Conservation (phyloP, 148 eudicot species). For the Rhododendron williamsianum region DNA sequence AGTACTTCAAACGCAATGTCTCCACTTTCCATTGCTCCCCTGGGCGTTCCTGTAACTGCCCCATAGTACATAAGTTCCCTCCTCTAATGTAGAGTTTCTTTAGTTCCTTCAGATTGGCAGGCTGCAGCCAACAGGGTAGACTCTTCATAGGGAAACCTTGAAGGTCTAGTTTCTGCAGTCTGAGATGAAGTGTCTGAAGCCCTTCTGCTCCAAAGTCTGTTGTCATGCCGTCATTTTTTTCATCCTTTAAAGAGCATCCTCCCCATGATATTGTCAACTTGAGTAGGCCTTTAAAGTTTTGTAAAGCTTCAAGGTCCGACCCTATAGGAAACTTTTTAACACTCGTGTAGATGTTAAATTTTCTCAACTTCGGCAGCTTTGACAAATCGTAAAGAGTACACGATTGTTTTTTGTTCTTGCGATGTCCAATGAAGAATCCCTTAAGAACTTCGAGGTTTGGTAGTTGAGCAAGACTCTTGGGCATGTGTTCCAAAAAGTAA, state of each 20-base stretch:
- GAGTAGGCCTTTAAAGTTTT: not conserved
- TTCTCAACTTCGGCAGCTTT: too few species aligned
- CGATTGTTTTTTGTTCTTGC: too few species aligned
- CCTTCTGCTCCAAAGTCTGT: constrained; percentile 25
- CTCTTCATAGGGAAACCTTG: too few species aligned
- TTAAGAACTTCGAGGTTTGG: too few species aligned
- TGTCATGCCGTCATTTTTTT: too few species aligned
- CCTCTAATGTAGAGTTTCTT: not conserved
- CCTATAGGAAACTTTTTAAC: not conserved
- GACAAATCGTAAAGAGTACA: too few species aligned
- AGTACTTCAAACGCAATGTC: not conserved
- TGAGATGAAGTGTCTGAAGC: constrained; percentile 8
- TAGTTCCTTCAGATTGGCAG: too few species aligned
- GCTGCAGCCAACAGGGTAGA: too few species aligned
- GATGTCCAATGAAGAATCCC: too few species aligned
- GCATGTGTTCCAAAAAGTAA: constrained; percentile 15
- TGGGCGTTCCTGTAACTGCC: not conserved
- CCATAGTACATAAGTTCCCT: constrained; percentile 25
- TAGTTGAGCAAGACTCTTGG: constrained; percentile 20
- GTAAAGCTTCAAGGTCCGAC: constrained; percentile 25
- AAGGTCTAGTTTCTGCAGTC: not conserved
- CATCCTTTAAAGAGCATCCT: not conserved
- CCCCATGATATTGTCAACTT: constrained; percentile 21
- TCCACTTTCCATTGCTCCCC: constrained; percentile 22
- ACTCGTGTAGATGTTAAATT: too few species aligned